Evolutionary conservation across 345 rosid genomes (phyloP).

Genomic region (Moricandia arvensis): DNA sequence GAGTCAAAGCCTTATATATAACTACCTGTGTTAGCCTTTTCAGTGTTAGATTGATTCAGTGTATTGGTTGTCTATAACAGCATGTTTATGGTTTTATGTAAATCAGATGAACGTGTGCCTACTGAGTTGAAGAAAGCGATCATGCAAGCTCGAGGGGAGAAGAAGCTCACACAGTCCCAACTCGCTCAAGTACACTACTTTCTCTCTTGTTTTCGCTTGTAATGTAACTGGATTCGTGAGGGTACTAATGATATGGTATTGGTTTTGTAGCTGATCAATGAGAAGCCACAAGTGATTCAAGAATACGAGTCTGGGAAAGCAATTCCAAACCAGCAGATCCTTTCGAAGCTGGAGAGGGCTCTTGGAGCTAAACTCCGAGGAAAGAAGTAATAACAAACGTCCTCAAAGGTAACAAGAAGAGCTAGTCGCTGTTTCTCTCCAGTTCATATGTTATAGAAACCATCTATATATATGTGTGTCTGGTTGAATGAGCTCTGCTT

Average conservation of each 20-base stretch:
- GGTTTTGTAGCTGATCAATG: no score
- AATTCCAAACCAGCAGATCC: no score
- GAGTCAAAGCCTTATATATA: not conserved
- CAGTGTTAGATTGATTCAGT: not conserved
- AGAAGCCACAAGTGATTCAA: no score
- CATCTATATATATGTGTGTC: not conserved
- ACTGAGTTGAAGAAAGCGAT: slow-evolving; percentile 91
- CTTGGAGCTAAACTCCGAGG: no score
- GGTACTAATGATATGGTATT: not conserved
- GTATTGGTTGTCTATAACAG: not conserved
- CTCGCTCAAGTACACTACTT: slow-evolving; percentile 74
- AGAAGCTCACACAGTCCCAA: slow-evolving; percentile 92
- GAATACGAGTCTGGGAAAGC: no score
- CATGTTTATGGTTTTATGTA: slow-evolving; percentile 1
- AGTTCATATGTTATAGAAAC: slow-evolving; percentile 6
- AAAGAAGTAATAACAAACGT: no score
- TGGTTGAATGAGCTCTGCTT: slow-evolving; percentile 7
- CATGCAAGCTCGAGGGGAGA: slow-evolving; percentile 85
- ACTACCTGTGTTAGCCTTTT: not conserved
- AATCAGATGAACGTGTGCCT: slow-evolving; percentile 85
- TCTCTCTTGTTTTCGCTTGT: not conserved
- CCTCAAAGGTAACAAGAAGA: not conserved
- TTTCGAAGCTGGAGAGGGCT: no score
- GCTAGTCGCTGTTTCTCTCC: slow-evolving; percentile 7
- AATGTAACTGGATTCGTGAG: not conserved